These are phyloP conservation scores for Phytophthora aleatoria DNA, from an alignment of 352 stramenopile genomes.

Conservation along the genomic window DNA sequence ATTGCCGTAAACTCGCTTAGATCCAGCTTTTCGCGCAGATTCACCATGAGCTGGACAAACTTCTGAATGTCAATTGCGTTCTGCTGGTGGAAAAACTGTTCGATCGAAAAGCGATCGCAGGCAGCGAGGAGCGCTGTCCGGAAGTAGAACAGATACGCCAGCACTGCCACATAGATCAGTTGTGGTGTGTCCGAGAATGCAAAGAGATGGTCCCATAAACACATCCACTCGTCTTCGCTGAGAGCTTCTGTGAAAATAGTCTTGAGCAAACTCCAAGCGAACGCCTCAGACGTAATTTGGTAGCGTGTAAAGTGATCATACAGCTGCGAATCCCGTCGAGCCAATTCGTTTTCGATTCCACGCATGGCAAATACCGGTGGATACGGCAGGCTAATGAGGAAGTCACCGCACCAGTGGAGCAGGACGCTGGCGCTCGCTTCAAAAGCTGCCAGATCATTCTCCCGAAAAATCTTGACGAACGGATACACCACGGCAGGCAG, in stretches of 20 bases:
- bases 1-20: slow-evolving; percentile 34
- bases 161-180: slow-evolving; percentile 63
- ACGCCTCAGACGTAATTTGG: slow-evolving; percentile 63
- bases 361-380: slow-evolving; percentile 75
- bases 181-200: slow-evolving; percentile 69
- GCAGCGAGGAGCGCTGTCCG: slow-evolving; percentile 62
- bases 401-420: slow-evolving; percentile 85
- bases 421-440: slow-evolving; percentile 87
- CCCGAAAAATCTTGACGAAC: slow-evolving; percentile 86
- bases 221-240: slow-evolving; percentile 86
- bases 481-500: slow-evolving; percentile 87
- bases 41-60: slow-evolving; percentile 73
- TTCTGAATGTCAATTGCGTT: slow-evolving; percentile 78
- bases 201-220: slow-evolving; percentile 89
- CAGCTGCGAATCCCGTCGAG: slow-evolving; percentile 71
- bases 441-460: slow-evolving; percentile 91
- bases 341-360: slow-evolving; percentile 73
- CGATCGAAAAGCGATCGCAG: slow-evolving; percentile 62
- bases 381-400: slow-evolving; percentile 84
- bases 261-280: slow-evolving; percentile 87
- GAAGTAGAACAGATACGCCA: slow-evolving; percentile 80
- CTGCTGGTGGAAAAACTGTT: slow-evolving; percentile 88
- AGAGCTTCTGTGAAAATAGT: slow-evolving; percentile 91
- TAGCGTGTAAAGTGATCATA: slow-evolving; percentile 79
- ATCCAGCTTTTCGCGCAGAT: slow-evolving; percentile 50